Percentiles rank a stretch among this genome's conserved stretches.
These are phyloP conservation scores for Alternaria conjuncta DNA, from an alignment of 2,329 filamentous ascomycete species.

Conservation along the genomic window DNA sequence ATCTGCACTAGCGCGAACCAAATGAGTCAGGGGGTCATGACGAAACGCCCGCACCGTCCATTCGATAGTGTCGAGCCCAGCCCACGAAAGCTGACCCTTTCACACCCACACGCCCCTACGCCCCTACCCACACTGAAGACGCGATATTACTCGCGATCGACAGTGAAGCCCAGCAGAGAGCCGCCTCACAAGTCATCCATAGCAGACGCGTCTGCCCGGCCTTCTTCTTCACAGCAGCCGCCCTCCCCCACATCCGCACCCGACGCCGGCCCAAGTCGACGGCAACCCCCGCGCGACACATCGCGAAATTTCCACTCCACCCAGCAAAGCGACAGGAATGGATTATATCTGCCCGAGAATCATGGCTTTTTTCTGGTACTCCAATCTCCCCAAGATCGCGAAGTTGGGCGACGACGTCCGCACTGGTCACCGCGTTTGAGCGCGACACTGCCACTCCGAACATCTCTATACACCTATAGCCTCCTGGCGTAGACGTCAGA, in stretches of 20 bases:
- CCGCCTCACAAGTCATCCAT: conserved; percentile 15
- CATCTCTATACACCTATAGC: conserved; percentile 4
- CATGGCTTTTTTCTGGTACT: conserved; percentile 36
- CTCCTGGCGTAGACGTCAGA: background rate
- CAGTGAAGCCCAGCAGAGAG: conserved; percentile 6
- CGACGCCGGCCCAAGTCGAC: conserved; percentile 13
- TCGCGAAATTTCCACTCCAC: conserved; percentile 3
- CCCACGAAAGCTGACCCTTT: conserved; percentile 6
- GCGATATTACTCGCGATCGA: conserved; percentile 10
- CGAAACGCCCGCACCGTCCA: conserved; percentile 7
- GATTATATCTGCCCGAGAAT: conserved; percentile 22
- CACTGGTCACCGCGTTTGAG: conserved; percentile 31
- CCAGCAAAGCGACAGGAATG: conserved; percentile 26
- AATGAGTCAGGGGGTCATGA: conserved; percentile 18
- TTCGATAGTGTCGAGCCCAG: conserved; percentile 1
- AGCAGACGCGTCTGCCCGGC: conserved; percentile 23
- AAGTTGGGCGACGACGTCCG: conserved; percentile 30
- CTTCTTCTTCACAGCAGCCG: conserved; percentile 7
- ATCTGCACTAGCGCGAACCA: background rate
- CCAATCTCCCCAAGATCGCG: conserved; percentile 29
- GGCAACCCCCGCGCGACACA: conserved; percentile 5
- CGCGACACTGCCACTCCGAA: conserved; percentile 5
- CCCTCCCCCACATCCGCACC: conserved; percentile 23
- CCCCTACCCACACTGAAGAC: conserved; percentile 15
- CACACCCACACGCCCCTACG: conserved; percentile 8